A percentile compares a stretch with the other conserved stretches of the same genome.
These are phyloP conservation scores for Penicillium sp. DNA, from an alignment of 2,329 filamentous ascomycete genomes.

Conservation along the genomic window DNA sequence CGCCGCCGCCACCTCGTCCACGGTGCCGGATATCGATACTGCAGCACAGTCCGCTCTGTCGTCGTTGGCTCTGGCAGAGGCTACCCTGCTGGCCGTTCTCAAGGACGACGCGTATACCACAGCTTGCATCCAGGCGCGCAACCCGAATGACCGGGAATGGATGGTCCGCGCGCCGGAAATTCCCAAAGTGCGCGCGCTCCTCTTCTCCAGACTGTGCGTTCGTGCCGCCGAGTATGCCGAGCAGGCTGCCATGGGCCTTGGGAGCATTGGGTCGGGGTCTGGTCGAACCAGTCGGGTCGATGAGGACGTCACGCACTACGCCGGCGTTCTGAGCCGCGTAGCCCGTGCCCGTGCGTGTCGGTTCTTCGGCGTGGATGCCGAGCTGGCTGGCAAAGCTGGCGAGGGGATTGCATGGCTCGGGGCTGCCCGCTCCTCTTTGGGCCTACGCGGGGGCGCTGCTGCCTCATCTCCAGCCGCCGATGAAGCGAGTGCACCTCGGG, in stretches of 20 bases:
- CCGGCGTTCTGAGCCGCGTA: conserved; percentile 70
- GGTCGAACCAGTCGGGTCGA: conserved; percentile 48
- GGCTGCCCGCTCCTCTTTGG: conserved; percentile 72
- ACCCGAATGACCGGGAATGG: conserved; percentile 85
- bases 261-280: conserved; percentile 33
- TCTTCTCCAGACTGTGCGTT: conserved; percentile 84
- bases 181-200: conserved; percentile 79
- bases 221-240: conserved; percentile 84
- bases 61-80: conserved; percentile 73
- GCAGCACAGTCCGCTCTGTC: conserved; percentile 44
- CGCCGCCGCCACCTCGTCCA: conserved; percentile 26
- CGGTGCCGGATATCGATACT: conserved; percentile 48
- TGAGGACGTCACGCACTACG: conserved; percentile 66
- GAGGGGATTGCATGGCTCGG: conserved; percentile 83
- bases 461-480: conserved; percentile 6
- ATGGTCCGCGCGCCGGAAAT: conserved; percentile 91
- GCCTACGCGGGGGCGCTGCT: conserved; percentile 50
- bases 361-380: conserved; percentile 87
- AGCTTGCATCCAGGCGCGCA: conserved; percentile 74
- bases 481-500: not conserved
- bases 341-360: conserved; percentile 81
- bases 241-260: conserved; percentile 59
- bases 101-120: conserved; percentile 94
- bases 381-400: conserved; percentile 75
- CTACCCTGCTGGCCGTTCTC: conserved; percentile 81